Percentiles rank a stretch among this genome's conserved stretches.
These are phyloP conservation scores for Aureobasidium sp. DNA, from an alignment of 2,329 filamentous ascomycete genomes.

Conservation along the genomic window DNA sequence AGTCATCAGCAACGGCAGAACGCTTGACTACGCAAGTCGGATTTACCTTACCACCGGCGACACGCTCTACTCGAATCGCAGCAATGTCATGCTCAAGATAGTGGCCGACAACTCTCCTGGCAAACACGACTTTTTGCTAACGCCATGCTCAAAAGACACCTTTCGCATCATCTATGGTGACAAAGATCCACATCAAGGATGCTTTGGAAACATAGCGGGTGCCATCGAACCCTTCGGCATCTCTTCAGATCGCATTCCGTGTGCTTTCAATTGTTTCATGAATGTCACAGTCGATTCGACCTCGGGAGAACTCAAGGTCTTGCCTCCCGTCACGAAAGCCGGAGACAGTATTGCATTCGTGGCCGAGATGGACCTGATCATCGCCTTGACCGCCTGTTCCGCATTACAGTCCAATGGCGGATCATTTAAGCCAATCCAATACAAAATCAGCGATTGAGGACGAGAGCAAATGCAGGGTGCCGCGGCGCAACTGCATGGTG, in stretches of 20 bases:
- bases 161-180: constrained; percentile 24
- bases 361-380: constrained; percentile 26
- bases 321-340: constrained; percentile 23
- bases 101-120: constrained; percentile 16
- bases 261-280: constrained; percentile 27
- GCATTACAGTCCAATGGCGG: constrained; percentile 24
- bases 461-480: neutral
- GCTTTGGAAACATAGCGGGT: constrained; percentile 25
- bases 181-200: constrained; percentile 24
- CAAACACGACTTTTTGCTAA: constrained; percentile 22
- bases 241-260: constrained; percentile 22
- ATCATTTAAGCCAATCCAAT: constrained; percentile 23
- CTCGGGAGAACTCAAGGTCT: constrained; percentile 22
- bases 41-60: constrained; percentile 22
- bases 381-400: constrained; percentile 24
- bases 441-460: constrained; percentile 12
- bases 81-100: constrained; percentile 18
- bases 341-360: constrained; percentile 25
- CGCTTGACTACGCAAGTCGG: constrained; percentile 22
- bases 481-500: neutral
- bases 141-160: constrained; percentile 22
- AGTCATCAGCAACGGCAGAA: constrained; percentile 22
- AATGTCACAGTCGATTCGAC: constrained; percentile 24
- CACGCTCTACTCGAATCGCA: constrained; percentile 22
- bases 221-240: constrained; percentile 22